Base-by-base conservation (phyloP, 2,329 filamentous ascomycete genomes). In the Calonectria fujianensis region DNA sequence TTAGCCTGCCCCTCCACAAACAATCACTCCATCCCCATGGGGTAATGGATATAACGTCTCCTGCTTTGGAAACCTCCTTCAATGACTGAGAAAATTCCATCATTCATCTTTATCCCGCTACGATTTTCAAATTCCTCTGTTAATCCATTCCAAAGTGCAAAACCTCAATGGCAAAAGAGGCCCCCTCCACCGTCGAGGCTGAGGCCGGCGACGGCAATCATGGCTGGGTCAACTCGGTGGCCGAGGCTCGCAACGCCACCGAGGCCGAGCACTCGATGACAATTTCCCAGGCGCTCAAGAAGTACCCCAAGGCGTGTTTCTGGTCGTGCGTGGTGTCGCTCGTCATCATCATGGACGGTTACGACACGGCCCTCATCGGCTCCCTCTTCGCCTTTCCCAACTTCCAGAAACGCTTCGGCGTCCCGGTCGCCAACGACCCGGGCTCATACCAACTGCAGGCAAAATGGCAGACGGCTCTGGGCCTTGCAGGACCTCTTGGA, bases 341-440 rank as follows among this genome's bases (percentile, higher is more conserved):
- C 16, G 24, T 51, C 16, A 54, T 68, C 32, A 68, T 68, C 35
- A 57, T 68, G 65, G 65, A 68, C 16, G 65, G 48, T 16, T 68
- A 54, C 20, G 65, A 68, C 27, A 68, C 48, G 32, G 31, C 65
- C 8, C 27, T 68, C 14, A 52, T 68, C 24, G 48, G 50, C 3
- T 37, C 32, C 27, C 27, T 68, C 27, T 37, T 54, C 3, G 65
- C 48, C 0, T 68, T 54, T 20, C 65, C 65, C 10, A 41, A 51
- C 18, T 68, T 68, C 35, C 65, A 68, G 32, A 29, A 41, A 18
- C 31, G 50, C 5, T 68, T 41, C 24, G 65, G 65, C 1, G 9
- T 32, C 13, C 41, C 39, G 8, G 41, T 50, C 4, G 20, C 61
- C 27, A 13, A 27, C 20, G 13, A 48, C 16, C 39, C 27, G 20